Base-by-base conservation (phyloP, 345 rosid species). In the Pistacia atlantica region DNA sequence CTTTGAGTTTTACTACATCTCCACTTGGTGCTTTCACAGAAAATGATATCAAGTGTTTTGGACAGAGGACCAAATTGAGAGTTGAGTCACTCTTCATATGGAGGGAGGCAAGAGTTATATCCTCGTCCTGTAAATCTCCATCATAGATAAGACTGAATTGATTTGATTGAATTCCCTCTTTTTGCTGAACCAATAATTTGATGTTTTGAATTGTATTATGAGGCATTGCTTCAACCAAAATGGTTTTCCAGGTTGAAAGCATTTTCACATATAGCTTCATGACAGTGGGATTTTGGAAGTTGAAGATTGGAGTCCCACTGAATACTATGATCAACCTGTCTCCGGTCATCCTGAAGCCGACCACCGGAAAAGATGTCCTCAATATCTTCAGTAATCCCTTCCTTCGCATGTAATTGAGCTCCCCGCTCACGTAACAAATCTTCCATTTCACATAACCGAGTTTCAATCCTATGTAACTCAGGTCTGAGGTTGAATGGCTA, bases 41-140 rank as follows among this genome's bases (percentile, higher is more conserved):
- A 61, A 86, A 8, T 2, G 79, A 72, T 48, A 84, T 5, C 61
- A 67, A 75, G 18, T 79, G 82, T 60, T 65, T 78, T 18, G 75
- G 74, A 67, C 68, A 57, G 42, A 65, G 68, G 75, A 82, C 78
- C 76, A 82, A 37, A 68, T 46, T 51, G 62, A 86, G 66, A 25
- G 69, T 69, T 8, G 87, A 70, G 11, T 80, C 69, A 51, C 58
- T 75, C 54, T 25, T 65, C n/a, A 82, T 20, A 51, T 73, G 63
- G 8, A 77, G 71, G 2, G 84, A 82, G 70, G 78, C 61, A 25
- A 86, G 45, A 73, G 67, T 71, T 69, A 52, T 65, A n/a, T 49
- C 78, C 61, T 84, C 86, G 63, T 80, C 78, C 42, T 84, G 83
- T 7, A 78, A 8, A 11, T 58, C 55, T 49, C 87, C 87, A 35